Conservation (phyloP, 176 grass and related monocot species). For the Triticum turgidum region DNA sequence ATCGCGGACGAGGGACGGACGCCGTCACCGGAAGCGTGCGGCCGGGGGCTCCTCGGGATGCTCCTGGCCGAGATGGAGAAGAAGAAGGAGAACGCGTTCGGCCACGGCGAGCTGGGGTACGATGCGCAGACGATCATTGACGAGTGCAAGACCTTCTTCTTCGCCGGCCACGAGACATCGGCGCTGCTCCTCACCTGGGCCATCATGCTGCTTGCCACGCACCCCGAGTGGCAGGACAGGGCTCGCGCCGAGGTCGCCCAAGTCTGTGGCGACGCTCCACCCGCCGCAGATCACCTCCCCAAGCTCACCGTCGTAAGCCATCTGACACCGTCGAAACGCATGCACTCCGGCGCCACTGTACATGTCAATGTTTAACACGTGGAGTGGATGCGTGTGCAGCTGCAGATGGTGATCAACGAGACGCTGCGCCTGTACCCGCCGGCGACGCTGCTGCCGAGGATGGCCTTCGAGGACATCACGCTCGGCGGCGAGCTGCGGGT, state of each 20-base stretch:
- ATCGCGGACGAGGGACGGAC: slow-evolving; percentile 62
- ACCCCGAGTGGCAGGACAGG: slow-evolving; percentile 76
- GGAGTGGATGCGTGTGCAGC: slow-evolving; percentile 38
- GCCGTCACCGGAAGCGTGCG: slow-evolving; percentile 38
- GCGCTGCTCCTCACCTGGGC: slow-evolving; percentile 93
- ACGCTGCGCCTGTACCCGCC: slow-evolving; percentile 87
- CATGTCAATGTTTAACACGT: background rate
- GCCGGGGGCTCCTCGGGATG: slow-evolving; percentile 65
- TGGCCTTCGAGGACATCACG: slow-evolving; percentile 88
- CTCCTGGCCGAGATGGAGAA: slow-evolving; percentile 61
- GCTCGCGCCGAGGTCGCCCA: slow-evolving; percentile 63
- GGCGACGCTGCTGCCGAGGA: slow-evolving; percentile 86
- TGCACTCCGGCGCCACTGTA: background rate
- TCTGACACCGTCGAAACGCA: background rate
- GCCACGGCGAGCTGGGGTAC: slow-evolving; percentile 38
- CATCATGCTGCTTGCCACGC: slow-evolving; percentile 79
- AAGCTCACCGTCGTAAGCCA: slow-evolving; percentile 68
- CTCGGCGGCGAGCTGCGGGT: slow-evolving; percentile 60
- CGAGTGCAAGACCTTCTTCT: slow-evolving; percentile 99
- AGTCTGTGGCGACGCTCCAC: slow-evolving; percentile 50
- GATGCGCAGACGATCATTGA: slow-evolving; percentile 69
- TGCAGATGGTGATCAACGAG: slow-evolving; percentile 97
- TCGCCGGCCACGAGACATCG: slow-evolving; percentile 89
- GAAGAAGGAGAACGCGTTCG: background rate
- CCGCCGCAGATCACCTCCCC: slow-evolving; percentile 60